Evolutionary conservation across 164 flowering plant species (phyloP).

Genomic region (Buxus sempervirens): DNA sequence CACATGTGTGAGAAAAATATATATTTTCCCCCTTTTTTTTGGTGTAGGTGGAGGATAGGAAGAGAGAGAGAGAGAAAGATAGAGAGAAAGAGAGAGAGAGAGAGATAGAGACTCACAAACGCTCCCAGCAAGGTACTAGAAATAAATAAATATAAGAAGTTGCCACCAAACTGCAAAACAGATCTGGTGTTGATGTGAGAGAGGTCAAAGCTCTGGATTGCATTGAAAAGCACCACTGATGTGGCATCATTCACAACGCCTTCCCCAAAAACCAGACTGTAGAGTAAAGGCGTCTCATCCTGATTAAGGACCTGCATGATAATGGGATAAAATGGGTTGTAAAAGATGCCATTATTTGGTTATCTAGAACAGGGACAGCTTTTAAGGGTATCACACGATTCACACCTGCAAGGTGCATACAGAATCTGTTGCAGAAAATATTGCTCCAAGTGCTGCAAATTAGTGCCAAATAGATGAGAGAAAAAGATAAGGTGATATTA

Average conservation of each 20-base stretch:
- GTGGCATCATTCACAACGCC: constrained; percentile 93
- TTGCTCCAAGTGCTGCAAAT: constrained; percentile 74
- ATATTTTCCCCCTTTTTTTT: too few species aligned
- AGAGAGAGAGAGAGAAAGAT: background rate
- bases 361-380: background rate
- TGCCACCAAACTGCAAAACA: constrained; percentile 51
- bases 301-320: constrained; percentile 69
- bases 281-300: constrained; percentile 83
- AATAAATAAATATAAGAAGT: constrained; percentile 59
- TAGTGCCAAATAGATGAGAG: background rate
- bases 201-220: constrained; percentile 73
- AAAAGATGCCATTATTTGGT: background rate
- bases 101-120: constrained; percentile 37
- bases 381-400: constrained; percentile 22
- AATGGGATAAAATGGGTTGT: constrained; percentile 7
- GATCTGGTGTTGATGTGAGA: constrained; percentile 31
- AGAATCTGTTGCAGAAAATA: constrained; percentile 89
- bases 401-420: constrained; percentile 90
- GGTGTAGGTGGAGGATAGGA: too few species aligned
- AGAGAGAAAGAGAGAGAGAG: constrained; percentile 9
- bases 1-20: too few species aligned
- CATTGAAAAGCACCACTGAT: constrained; percentile 89
- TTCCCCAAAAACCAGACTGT: constrained; percentile 90
- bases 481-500: background rate
- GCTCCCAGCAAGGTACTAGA: constrained; percentile 79